Evolutionary conservation across 1,139 yeast genomes (phyloP), one percentile per base, ranked within the genome.

Genomic region (Kodamaea alishanica): DNA sequence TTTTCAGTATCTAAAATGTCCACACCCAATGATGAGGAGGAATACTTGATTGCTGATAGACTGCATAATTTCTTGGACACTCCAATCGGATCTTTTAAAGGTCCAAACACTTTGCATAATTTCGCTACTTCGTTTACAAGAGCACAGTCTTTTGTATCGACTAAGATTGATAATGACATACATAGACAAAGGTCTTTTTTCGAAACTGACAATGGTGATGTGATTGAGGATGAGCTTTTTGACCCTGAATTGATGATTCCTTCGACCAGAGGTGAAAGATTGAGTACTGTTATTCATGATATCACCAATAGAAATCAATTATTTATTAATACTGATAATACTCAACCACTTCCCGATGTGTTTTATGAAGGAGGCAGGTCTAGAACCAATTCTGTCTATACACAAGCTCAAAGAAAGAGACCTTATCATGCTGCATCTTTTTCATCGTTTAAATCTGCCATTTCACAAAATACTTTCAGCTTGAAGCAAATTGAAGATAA

Each of bases 181-280:
- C 71, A 65, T 49, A 66, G 60, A 39, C 65, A 65, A 39, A 52
- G 77, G 40, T 69, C 75, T 0, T 71, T 70, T 45, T 70, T 71
- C 42, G 54, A 53, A 9, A 47, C 42, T 10, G 45, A 40, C 5
- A 48, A 44, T 24, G 55, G 47, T 11, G 55, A 45, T 7, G 56
- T 38, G 3, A 46, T 43, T 28, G 73, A 66, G 25, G 87, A 81
- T 50, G 88, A 81, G 54, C 60, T 79, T n/a, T 77, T 76, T 48
- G 90, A 84, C 53, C 87, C 87, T 0, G 79, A 75, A 31, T 73
- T 85, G n/a, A 64, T 83, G 70, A 78, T 81, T 1, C 90, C 90
- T 1, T 70, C 85, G 6, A 55, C 68, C 23, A 58, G 77, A 39
- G 94, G 94, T 23, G 77, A 81, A 47, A 66, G 85, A 34, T 63